Base-by-base conservation (phyloP, 208 protist genomes). In the Jaenimonas drosophilae region DNA sequence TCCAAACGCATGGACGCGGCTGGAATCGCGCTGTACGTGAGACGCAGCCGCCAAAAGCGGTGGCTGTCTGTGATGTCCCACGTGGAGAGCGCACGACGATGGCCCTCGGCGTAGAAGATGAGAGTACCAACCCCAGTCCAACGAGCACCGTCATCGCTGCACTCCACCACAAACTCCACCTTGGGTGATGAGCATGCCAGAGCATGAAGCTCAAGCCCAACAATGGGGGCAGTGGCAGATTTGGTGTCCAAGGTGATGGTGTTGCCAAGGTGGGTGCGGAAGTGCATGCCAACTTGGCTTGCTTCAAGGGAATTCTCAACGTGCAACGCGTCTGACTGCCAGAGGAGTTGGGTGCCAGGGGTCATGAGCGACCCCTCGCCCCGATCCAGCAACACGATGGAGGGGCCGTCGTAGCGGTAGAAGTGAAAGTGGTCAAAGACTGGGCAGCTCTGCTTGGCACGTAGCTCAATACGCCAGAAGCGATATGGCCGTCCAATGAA, bases 21-120 rank as follows among this genome's bases (percentile, higher is more conserved):
- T 23, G 25, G 11, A 17, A 20, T 16, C 4, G 17, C 25, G 27
- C 5, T 42, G 3, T 16, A 12, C 5, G 63, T 27, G 29, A 85
- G 44, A 9, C 59, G 63, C 23, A 85, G 51, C 20, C 76, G 64
- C 76, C 70, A 85, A 53, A 51, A 76, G 0, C 46, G 52, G 46
- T 56, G 65, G 36, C 26, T 49, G 33, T 44, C 67, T 14, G 29
- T 17, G n/a, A 11, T n/a, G n/a, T 47, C 63, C 70, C 61, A 70
- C n/a, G n/a, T n/a, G n/a, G n/a, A n/a, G 4, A 20, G 24, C 49
- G 36, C 58, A 26, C 29, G 31, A 16, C 54, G 29, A 11, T 32
- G 37, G 1, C 16, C 27, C 19, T 50, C 40, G 37, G 52, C 55
- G 17, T 58, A 39, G 19, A 61, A 37, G 17, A 63, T 44, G 28